A percentile compares a stretch with the other conserved stretches of the same genome.
These are phyloP conservation scores for Salix arbutifolia DNA, from an alignment of 345 rosid species.

Conservation along the genomic window DNA sequence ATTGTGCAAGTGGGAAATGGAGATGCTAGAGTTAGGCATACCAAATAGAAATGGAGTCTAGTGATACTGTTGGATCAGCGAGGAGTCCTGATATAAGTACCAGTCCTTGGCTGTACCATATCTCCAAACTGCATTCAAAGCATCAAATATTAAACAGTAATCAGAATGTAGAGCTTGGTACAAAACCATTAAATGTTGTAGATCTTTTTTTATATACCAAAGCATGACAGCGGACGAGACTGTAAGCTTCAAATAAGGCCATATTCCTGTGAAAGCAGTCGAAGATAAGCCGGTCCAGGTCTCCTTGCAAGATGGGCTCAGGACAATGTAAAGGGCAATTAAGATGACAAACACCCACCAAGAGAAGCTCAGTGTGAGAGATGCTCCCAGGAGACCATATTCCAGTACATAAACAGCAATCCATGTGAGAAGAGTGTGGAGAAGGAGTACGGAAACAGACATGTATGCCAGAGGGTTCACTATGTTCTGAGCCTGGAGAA, in stretches of 20 bases:
- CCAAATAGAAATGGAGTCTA: slow-evolving; percentile 90
- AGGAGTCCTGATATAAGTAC: slow-evolving; percentile 86
- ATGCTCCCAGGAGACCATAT: slow-evolving; percentile 72
- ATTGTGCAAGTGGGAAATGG: neutral
- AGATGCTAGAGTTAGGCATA: slow-evolving; percentile 11
- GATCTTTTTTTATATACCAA: slow-evolving; percentile 40
- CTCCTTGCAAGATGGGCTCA: slow-evolving; percentile 67
- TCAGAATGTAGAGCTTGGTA: neutral
- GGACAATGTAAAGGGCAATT: slow-evolving; percentile 49
- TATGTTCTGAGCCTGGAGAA: slow-evolving; percentile 92
- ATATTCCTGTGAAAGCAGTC: slow-evolving; percentile 59
- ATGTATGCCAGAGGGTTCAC: slow-evolving; percentile 87
- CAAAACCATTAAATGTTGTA: neutral
- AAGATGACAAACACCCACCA: slow-evolving; percentile 71
- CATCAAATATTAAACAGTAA: neutral
- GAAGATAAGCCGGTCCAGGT: slow-evolving; percentile 78
- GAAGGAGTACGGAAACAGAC: slow-evolving; percentile 62
- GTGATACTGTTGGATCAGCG: slow-evolving; percentile 60
- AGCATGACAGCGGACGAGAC: slow-evolving; percentile 84
- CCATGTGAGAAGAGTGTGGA: slow-evolving; percentile 70
- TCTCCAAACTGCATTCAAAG: slow-evolving; percentile 60
- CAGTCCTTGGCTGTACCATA: slow-evolving; percentile 94
- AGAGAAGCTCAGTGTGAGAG: slow-evolving; percentile 59
- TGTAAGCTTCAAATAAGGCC: slow-evolving; percentile 96
- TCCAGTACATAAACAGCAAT: slow-evolving; percentile 44